A percentile compares a stretch with the other conserved stretches of the same genome.
Conservation (phyloP, 2,329 filamentous ascomycete species). For the Fusarium abutilonis region DNA sequence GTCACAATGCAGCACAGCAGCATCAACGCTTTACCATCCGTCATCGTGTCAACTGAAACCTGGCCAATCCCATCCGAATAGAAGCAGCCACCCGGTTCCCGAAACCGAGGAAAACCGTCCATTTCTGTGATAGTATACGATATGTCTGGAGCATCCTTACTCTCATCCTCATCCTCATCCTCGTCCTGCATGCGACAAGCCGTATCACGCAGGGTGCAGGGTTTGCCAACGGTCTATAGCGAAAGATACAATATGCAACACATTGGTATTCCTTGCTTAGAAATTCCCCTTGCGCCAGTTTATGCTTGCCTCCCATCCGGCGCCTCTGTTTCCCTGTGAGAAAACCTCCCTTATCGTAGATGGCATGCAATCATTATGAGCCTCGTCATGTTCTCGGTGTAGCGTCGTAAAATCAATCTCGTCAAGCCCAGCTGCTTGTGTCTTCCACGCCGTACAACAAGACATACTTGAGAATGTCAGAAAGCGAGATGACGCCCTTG, state of each 20-base stretch:
- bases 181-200: constrained; percentile 10
- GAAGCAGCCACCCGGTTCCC: constrained; percentile 25
- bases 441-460: constrained; percentile 80
- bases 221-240: constrained; percentile 35
- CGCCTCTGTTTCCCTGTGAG: constrained; percentile 10
- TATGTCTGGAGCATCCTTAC: constrained; percentile 25
- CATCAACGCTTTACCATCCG: constrained; percentile 22
- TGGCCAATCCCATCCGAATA: constrained; percentile 27
- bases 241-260: constrained; percentile 39
- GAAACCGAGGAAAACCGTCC: constrained; percentile 27
- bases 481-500: constrained; percentile 89
- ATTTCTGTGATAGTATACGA: constrained; percentile 14
- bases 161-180: constrained; percentile 11
- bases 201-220: constrained; percentile 13
- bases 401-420: constrained; percentile 12
- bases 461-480: constrained; percentile 96
- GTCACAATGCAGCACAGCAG: constrained; percentile 33
- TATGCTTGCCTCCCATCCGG: constrained; percentile 35
- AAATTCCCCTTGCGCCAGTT: constrained; percentile 41
- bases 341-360: constrained; percentile 26
- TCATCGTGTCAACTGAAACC: constrained; percentile 29
- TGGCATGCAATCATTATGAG: constrained; percentile 41
- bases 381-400: constrained; percentile 28
- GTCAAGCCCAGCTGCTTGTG: constrained; percentile 38
- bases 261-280: constrained; percentile 39